Base-by-base conservation (phyloP, 2,329 filamentous ascomycete species). In the Phialophora chinensis region DNA sequence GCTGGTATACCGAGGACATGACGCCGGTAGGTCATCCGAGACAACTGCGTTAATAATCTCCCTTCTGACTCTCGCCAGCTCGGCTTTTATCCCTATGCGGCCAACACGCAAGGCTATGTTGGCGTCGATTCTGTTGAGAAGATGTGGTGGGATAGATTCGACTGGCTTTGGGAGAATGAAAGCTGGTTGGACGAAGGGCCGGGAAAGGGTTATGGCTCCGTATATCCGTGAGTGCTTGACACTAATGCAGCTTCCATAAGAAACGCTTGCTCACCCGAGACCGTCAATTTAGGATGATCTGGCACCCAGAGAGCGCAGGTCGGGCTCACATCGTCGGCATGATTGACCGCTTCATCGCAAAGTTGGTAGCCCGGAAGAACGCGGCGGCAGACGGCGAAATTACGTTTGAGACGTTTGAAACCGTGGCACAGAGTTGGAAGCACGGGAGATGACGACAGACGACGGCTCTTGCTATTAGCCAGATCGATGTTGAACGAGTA, bases 141-240 rank as follows among this genome's bases (percentile, higher is more conserved):
- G 66, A 84, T 88, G 78, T 88, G 87, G 87, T 83, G 80, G 71
- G 86, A 87, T 71, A 81, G 84, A 12, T 87, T 88, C 70, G 79
- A 84, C 67, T 89, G 82, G 80, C 77, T 87, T n/a, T 79, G 79
- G 64, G 78, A 81, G 58, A 79, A 81, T 35, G 77, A 78, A 60
- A 71, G 71, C 52, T 72, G 70, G 68, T 54, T 73, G 33, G 71
- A 73, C 33, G 70, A 72, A 27, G 72, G 65, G 14, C 69, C 70
- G 29, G 71, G 71, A 14, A 61, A 68, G 61, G 72, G 67, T 25
- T 73, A 72, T 66, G 72, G 72, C 11, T 66, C 66, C 17, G 66
- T 73, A 17, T 73, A 68, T 50, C 66, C 68, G 68, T 70, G 44
- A 68, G 68, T 70, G 7, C 5, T 12, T 31, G 29, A 35, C 12